phyloP scores from a whole-genome alignment of 495 filamentous ascomycete species.

The Mytilinidion resinicola region DNA sequence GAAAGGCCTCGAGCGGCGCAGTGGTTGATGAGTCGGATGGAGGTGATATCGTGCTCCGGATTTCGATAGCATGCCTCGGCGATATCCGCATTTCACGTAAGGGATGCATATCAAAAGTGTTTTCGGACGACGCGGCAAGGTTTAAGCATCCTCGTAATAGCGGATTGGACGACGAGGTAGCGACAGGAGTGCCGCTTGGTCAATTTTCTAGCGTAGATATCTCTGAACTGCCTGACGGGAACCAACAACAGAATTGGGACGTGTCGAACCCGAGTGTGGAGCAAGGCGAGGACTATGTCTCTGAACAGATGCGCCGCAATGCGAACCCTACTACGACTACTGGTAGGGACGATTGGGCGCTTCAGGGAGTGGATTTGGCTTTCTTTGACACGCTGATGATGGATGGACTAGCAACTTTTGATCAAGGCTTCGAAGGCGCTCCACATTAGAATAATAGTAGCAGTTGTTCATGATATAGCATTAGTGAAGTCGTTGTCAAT shows the following conservation, averaged over 20 bases:
- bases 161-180: not conserved
- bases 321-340: not conserved
- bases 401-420: not conserved
- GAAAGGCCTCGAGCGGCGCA: not conserved
- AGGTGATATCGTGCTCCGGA: not conserved
- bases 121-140: not conserved
- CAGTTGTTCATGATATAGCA: not conserved
- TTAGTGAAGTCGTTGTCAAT: not conserved
- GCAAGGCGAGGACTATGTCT: not conserved
- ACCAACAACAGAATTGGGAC: not conserved
- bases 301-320: not conserved
- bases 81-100: not conserved
- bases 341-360: not conserved
- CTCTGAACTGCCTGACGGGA: not conserved
- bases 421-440: not conserved
- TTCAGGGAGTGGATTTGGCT: not conserved
- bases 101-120: not conserved
- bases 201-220: not conserved
- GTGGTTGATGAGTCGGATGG: not conserved
- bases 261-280: not conserved
- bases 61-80: not conserved
- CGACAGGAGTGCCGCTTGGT: not conserved
- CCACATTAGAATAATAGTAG: not conserved
- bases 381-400: not conserved
- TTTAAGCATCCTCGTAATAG: not conserved